phyloP scores from a whole-genome alignment of 2,329 filamentous ascomycete species.

The Eutypa lata region DNA sequence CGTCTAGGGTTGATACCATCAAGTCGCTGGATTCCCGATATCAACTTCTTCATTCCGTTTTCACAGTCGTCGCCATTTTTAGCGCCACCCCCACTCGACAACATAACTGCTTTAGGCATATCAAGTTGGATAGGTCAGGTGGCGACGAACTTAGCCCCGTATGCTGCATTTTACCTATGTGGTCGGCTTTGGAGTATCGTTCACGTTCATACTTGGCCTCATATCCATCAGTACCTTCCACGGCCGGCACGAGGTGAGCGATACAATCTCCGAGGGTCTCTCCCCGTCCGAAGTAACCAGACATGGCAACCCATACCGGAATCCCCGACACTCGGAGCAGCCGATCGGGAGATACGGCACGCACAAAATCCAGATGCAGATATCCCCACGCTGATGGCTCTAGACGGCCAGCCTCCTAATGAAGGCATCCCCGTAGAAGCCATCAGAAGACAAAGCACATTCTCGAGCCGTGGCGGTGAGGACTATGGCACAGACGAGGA shows the following conservation, averaged over 20 bases:
- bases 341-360: conserved; percentile 28
- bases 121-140: conserved; percentile 41
- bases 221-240: conserved; percentile 39
- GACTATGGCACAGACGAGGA: conserved; percentile 57
- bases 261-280: conserved; percentile 4
- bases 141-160: conserved; percentile 43
- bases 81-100: conserved; percentile 39
- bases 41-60: conserved; percentile 54
- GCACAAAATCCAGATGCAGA: conserved; percentile 16
- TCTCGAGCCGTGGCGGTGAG: conserved; percentile 41
- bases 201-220: conserved; percentile 33
- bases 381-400: conserved; percentile 19
- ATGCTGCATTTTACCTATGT: conserved; percentile 44
- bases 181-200: conserved; percentile 35
- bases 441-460: conserved; percentile 41
- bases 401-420: conserved; percentile 26
- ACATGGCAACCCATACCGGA: conserved; percentile 22
- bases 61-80: conserved; percentile 47
- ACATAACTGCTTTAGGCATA: conserved; percentile 36
- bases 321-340: conserved; percentile 28
- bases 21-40: conserved; percentile 39
- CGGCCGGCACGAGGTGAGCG: conserved; percentile 17
- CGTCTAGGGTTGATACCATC: conserved; percentile 45
- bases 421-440: conserved; percentile 30
- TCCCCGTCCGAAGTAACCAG: conserved; percentile 5